Conservation (phyloP, 2,329 filamentous ascomycete genomes). For the Pseudocercospora musae region DNA sequence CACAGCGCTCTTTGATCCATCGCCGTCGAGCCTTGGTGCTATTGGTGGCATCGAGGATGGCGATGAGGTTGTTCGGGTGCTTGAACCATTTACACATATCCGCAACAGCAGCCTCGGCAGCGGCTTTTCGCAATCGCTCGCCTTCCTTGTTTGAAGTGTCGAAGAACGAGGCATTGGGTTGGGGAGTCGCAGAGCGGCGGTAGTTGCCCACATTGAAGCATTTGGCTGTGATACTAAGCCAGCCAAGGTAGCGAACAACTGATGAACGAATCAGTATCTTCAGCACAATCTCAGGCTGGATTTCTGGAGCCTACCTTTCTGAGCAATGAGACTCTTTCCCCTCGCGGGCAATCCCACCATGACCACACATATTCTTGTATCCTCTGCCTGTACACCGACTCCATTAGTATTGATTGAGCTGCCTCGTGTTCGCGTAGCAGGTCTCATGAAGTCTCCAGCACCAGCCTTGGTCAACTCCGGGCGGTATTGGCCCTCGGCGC, state of each 20-base stretch:
- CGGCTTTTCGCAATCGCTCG: constrained; percentile 80
- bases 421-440: constrained; percentile 35
- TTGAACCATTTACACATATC: constrained; percentile 96
- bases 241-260: constrained; percentile 88
- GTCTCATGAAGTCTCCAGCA: constrained; percentile 44
- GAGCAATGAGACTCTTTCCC: constrained; percentile 95
- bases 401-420: constrained; percentile 51
- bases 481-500: constrained; percentile 27
- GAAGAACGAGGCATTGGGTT: constrained; percentile 92
- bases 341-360: constrained; percentile 96
- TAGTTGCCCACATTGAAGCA: constrained; percentile 98
- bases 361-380: constrained; percentile 94
- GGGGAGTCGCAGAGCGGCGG: constrained; percentile 82
- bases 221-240: constrained; percentile 89
- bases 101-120: constrained; percentile 83
- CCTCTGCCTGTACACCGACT: constrained; percentile 80
- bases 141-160: constrained; percentile 86
- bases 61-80: constrained; percentile 72
- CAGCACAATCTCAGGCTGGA: neutral
- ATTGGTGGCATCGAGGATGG: constrained; percentile 94
- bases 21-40: constrained; percentile 83
- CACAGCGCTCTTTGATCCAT: constrained; percentile 84
- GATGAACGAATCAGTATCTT: constrained; percentile 6
- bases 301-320: constrained; percentile 55
- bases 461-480: constrained; percentile 27